Conservation (phyloP, 2,329 filamentous ascomycete species). For the Zasmidium cellare region DNA sequence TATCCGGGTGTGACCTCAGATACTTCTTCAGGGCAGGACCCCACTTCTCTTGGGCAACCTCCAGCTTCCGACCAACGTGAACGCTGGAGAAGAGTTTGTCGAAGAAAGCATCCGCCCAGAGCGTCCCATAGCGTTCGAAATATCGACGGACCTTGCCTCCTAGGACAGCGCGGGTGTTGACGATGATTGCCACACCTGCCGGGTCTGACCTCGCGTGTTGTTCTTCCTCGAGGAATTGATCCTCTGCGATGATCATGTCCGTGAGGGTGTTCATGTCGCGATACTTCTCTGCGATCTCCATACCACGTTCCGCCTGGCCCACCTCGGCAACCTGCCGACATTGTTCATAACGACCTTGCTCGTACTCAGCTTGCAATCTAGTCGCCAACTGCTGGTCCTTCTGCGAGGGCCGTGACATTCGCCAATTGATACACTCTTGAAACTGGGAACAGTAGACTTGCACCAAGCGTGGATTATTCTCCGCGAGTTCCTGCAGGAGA, state of each 20-base stretch:
- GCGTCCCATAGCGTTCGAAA: constrained; percentile 65
- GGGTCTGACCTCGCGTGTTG: constrained; percentile 22
- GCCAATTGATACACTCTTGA: constrained; percentile 61
- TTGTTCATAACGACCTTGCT: constrained; percentile 43
- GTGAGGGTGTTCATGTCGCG: constrained; percentile 64
- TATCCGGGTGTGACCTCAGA: constrained; percentile 68
- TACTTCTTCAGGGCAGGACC: constrained; percentile 74
- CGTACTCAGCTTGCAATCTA: constrained; percentile 45
- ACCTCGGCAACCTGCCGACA: constrained; percentile 47
- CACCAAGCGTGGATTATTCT: constrained; percentile 56
- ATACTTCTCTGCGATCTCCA: constrained; percentile 63
- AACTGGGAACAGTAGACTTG: constrained; percentile 59
- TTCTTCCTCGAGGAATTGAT: constrained; percentile 40
- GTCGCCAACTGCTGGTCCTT: constrained; percentile 51
- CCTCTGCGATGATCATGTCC: constrained; percentile 49
- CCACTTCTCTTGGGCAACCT: constrained; percentile 64
- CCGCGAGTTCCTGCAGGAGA: constrained; percentile 49
- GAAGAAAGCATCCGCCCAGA: constrained; percentile 77
- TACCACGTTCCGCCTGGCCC: constrained; percentile 57
- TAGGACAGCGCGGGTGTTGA: constrained; percentile 36
- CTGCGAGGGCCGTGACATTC: constrained; percentile 52
- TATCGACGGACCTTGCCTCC: constrained; percentile 49
- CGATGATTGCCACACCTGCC: constrained; percentile 29
- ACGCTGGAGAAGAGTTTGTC: constrained; percentile 69
- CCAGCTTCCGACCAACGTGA: constrained; percentile 60